phyloP scores from a whole-genome alignment of 2,329 filamentous ascomycete species.

The Colletotrichum paranaense region DNA sequence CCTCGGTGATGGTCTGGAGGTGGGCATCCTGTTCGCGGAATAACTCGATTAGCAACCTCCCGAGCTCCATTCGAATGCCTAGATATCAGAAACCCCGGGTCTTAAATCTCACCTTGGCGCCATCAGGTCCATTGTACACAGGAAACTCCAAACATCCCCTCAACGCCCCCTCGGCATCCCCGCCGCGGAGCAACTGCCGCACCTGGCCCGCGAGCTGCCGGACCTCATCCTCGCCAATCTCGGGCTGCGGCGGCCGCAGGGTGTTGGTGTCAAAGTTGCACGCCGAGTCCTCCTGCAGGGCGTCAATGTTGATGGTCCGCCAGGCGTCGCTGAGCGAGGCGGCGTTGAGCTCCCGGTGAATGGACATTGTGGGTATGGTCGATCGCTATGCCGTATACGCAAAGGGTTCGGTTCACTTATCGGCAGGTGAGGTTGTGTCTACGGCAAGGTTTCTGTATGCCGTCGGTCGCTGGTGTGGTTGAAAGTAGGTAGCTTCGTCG shows the following conservation, averaged over 20 bases:
- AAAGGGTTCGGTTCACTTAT: background rate
- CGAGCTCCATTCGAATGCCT: background rate
- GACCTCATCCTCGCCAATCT: slow-evolving; percentile 81
- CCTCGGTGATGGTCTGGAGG: slow-evolving; percentile 88
- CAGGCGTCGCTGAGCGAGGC: slow-evolving; percentile 72
- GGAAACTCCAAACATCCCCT: slow-evolving; percentile 86
- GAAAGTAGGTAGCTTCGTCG: slow-evolving; percentile 9
- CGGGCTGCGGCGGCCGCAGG: slow-evolving; percentile 80
- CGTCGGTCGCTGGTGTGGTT: background rate
- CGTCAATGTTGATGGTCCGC: slow-evolving; percentile 96
- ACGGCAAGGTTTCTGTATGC: background rate
- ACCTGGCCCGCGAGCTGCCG: slow-evolving; percentile 84
- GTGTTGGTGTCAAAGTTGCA: slow-evolving; percentile 91
- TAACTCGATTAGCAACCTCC: slow-evolving; percentile 32
- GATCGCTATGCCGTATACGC: background rate
- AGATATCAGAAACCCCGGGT: no score
- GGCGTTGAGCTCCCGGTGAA: slow-evolving; percentile 73
- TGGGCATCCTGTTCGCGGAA: slow-evolving; percentile 76
- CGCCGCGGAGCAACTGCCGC: slow-evolving; percentile 86
- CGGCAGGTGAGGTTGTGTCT: background rate
- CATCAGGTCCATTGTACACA: slow-evolving; percentile 74
- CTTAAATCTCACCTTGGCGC: slow-evolving; percentile 61
- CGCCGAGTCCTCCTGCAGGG: slow-evolving; percentile 88
- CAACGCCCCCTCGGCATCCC: slow-evolving; percentile 88
- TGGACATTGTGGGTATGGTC: slow-evolving; percentile 62